phyloP scores from a whole-genome alignment of 1,284 basidiomycete genomes.

The Boletellus dicymbophilus region DNA sequence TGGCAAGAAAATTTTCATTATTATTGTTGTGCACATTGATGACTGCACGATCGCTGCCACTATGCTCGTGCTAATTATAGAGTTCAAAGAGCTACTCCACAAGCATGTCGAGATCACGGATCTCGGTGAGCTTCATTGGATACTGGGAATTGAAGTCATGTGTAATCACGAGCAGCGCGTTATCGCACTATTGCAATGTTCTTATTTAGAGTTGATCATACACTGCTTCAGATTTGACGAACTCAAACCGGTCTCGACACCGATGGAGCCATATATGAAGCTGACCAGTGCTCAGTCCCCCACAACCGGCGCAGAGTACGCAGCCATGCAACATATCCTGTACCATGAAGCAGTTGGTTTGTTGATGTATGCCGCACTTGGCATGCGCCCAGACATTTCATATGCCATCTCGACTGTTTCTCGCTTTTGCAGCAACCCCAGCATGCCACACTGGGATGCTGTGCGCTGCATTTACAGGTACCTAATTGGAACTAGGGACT shows the following conservation, averaged over 20 bases:
- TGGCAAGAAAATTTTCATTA: slow-evolving; percentile 1
- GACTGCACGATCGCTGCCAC: neutral
- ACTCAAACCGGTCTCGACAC: neutral
- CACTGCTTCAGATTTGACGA: neutral
- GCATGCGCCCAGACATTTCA: too few species aligned
- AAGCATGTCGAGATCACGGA: neutral
- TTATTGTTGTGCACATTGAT: neutral
- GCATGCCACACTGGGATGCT: too few species aligned
- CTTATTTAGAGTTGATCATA: neutral
- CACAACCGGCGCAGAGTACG: too few species aligned
- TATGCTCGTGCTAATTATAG: neutral
- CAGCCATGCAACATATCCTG: too few species aligned
- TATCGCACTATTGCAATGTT: neutral
- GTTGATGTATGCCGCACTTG: too few species aligned
- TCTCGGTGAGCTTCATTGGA: neutral
- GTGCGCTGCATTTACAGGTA: too few species aligned
- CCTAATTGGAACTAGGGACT: too few species aligned
- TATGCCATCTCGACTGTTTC: too few species aligned
- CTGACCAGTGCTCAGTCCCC: neutral
- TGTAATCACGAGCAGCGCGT: neutral
- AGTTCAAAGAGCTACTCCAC: neutral
- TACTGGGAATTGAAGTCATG: neutral
- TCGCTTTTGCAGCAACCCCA: too few species aligned
- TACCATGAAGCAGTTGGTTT: too few species aligned
- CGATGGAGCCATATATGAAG: neutral